phyloP scores from a whole-genome alignment of 2,329 filamentous ascomycete species.

The Aureobasidium sp. region DNA sequence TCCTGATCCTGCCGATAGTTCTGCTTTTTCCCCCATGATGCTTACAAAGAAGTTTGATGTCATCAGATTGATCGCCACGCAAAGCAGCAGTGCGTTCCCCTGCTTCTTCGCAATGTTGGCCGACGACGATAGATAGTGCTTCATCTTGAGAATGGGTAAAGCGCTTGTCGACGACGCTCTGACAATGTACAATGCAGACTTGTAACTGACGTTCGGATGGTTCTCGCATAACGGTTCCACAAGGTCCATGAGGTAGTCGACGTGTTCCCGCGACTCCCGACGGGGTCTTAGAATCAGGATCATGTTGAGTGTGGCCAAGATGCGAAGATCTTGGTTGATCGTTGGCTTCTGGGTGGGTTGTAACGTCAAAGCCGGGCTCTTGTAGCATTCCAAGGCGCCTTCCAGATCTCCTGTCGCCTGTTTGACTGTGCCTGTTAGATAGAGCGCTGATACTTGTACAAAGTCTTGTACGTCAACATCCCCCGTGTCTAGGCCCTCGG shows the following conservation, averaged over 20 bases:
- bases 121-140: conserved; percentile 66
- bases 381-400: conserved; percentile 60
- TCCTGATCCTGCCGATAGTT: conserved; percentile 39
- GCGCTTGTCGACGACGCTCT: conserved; percentile 55
- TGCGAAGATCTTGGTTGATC: conserved; percentile 32
- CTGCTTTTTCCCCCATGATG: conserved; percentile 57
- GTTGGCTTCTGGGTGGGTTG: conserved; percentile 21
- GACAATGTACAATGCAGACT: conserved; percentile 68
- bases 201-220: conserved; percentile 66
- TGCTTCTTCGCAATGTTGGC: conserved; percentile 61
- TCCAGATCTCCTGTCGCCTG: conserved; percentile 71
- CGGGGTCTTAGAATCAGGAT: conserved; percentile 38
- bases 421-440: conserved; percentile 67
- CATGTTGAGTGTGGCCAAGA: conserved; percentile 41
- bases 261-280: conserved; percentile 40
- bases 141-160: conserved; percentile 63
- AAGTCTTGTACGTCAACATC: conserved; percentile 4
- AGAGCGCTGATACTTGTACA: conserved; percentile 30
- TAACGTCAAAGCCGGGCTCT: conserved; percentile 51
- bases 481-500: conserved; percentile 23
- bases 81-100: conserved; percentile 70
- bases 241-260: conserved; percentile 53
- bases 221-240: conserved; percentile 59
- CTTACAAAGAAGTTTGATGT: conserved; percentile 72
- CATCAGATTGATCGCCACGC: conserved; percentile 79